phyloP scores from a whole-genome alignment of 1,139 yeast species.

The Spencermartinsiella ligniputridi region DNA sequence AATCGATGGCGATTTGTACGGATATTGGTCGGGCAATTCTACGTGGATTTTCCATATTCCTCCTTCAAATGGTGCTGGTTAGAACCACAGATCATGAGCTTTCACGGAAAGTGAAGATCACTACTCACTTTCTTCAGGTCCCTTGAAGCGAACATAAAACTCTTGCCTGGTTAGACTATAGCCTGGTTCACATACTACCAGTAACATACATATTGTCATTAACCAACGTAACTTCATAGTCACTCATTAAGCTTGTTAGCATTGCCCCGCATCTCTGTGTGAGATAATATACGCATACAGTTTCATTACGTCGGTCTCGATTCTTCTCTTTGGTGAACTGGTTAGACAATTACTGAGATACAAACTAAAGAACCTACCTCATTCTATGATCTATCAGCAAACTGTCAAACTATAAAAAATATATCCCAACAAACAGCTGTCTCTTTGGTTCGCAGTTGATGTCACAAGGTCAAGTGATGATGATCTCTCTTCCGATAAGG shows the following conservation, averaged over 20 bases:
- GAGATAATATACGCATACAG: slow-evolving; percentile 43
- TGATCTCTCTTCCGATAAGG: neutral
- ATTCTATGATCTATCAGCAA: neutral
- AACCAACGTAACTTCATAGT: slow-evolving; percentile 79
- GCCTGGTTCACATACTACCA: neutral
- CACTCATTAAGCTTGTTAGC: slow-evolving; percentile 69
- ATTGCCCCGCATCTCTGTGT: no score
- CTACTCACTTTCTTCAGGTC: slow-evolving; percentile 68
- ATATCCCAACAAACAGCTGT: neutral
- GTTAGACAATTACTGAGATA: slow-evolving; percentile 1
- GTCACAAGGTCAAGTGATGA: slow-evolving; percentile 1
- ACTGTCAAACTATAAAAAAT: neutral
- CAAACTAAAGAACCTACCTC: neutral
- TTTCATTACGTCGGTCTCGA: slow-evolving; percentile 96
- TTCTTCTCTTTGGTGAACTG: slow-evolving; percentile 79
- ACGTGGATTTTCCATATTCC: slow-evolving; percentile 92
- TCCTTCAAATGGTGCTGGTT: slow-evolving; percentile 69
- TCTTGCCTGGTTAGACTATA: slow-evolving; percentile 49
- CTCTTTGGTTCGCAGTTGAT: neutral
- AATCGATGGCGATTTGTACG: slow-evolving; percentile 92
- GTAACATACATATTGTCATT: slow-evolving; percentile 63
- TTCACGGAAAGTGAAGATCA: neutral
- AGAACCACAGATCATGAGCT: neutral
- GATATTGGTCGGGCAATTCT: slow-evolving; percentile 92
- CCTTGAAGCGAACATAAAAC: slow-evolving; percentile 78